Conservation (phyloP, 2,329 filamentous ascomycete species). For the Zymoseptoria pseudotritici region DNA sequence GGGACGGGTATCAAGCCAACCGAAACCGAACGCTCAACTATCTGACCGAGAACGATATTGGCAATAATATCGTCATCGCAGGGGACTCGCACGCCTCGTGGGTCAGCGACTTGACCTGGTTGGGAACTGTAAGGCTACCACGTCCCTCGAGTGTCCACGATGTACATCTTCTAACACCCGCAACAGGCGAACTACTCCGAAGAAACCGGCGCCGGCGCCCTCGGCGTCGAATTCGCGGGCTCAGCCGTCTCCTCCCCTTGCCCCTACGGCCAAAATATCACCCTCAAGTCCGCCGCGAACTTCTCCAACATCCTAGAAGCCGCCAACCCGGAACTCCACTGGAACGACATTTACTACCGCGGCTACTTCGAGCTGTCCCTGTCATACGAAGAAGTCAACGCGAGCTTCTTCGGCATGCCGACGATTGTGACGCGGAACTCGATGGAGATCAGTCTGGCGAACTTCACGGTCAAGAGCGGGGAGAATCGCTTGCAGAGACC, state of each 20-base stretch:
- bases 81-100: conserved; percentile 64
- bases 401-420: conserved; percentile 58
- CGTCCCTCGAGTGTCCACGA: not conserved
- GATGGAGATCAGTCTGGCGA: conserved; percentile 59
- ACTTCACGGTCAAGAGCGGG: conserved; percentile 59
- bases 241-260: conserved; percentile 57
- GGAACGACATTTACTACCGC: conserved; percentile 66
- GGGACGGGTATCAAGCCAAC: conserved; percentile 63
- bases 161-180: not conserved
- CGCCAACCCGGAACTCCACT: conserved; percentile 58
- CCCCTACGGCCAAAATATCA: conserved; percentile 53
- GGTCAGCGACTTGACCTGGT: conserved; percentile 40
- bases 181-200: conserved; percentile 34
- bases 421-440: conserved; percentile 53
- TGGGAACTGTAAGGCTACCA: conserved; percentile 24
- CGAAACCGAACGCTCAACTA: conserved; percentile 62
- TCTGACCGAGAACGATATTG: conserved; percentile 60
- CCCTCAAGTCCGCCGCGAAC: conserved; percentile 45
- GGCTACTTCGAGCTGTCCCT: conserved; percentile 64
- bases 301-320: conserved; percentile 38
- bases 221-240: conserved; percentile 51
- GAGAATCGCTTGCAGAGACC: conserved; percentile 51
- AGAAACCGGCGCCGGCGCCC: conserved; percentile 33
- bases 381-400: conserved; percentile 50
- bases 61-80: conserved; percentile 65